Evolutionary conservation across 805 yeast genomes (phyloP).

Genomic region (Kodamaea nitidulidarum): DNA sequence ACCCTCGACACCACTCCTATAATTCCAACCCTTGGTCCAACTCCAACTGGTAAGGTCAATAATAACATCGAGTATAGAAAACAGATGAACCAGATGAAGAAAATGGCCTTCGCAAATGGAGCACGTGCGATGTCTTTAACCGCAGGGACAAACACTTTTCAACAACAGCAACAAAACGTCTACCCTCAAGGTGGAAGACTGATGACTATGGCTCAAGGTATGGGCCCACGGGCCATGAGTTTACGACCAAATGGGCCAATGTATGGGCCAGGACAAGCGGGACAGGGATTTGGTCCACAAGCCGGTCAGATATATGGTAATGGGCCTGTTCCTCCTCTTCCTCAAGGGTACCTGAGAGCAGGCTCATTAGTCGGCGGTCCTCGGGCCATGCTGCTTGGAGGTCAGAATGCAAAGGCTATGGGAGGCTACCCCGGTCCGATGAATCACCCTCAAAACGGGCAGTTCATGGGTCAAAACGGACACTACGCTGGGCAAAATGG

Average conservation of each 20-base stretch:
- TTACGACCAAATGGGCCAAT: conserved; percentile 1
- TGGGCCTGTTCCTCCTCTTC: background rate
- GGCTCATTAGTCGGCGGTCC: background rate
- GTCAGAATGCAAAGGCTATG: background rate
- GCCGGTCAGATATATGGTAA: conserved; percentile 1
- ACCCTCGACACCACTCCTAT: conserved; percentile 62
- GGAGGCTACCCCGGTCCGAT: background rate
- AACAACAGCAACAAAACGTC: conserved; percentile 11
- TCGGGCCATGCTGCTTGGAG: background rate
- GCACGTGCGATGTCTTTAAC: conserved; percentile 44
- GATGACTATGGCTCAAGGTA: conserved; percentile 2
- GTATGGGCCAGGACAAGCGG: background rate
- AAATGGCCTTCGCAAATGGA: conserved; percentile 45
- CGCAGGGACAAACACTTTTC: conserved; percentile 32
- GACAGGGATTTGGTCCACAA: conserved; percentile 2
- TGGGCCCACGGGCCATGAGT: conserved; percentile 12
- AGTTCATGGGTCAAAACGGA: background rate
- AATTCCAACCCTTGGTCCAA: conserved; percentile 57
- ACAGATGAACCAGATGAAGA: conserved; percentile 63
- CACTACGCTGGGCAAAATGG: conserved; percentile 9
- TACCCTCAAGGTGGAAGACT: conserved; percentile 6
- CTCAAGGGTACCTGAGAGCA: background rate
- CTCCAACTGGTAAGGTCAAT: conserved; percentile 12
- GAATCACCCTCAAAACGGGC: conserved; percentile 2
- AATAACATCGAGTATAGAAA: conserved; percentile 65